A percentile compares a stretch with the other conserved stretches of the same genome.
These are phyloP conservation scores for Phaseolus lunatus DNA, from an alignment of 306 rosid species.

Conservation along the genomic window DNA sequence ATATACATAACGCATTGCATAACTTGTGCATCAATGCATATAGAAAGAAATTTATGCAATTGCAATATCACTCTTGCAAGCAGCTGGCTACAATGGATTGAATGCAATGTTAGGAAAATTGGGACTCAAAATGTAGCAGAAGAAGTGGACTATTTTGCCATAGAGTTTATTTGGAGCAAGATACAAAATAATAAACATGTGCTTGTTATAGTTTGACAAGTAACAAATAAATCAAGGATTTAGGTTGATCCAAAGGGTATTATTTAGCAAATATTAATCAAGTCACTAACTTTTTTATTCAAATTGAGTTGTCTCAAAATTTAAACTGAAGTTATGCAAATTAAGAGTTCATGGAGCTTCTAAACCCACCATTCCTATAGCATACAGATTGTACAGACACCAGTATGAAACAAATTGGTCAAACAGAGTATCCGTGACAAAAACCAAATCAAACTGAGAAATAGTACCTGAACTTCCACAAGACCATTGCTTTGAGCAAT, in stretches of 20 bases:
- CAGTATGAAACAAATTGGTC: background rate
- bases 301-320: constrained; percentile 19
- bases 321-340: background rate
- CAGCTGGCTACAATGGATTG: constrained; percentile 9
- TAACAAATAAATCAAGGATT: constrained; percentile 3
- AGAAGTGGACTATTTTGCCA: background rate
- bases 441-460: constrained; percentile 17
- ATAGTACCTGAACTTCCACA: constrained; percentile 81
- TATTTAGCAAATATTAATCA: background rate
- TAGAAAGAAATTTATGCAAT: background rate
- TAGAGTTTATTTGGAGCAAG: constrained; percentile 2
- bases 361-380: constrained; percentile 4
- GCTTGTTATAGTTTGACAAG: constrained; percentile 17
- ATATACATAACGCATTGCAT: background rate
- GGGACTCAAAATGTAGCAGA: background rate
- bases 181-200: background rate
- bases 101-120: background rate
- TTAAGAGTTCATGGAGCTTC: constrained; percentile 3
- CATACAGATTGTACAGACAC: constrained; percentile 7
- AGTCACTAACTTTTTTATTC: background rate
- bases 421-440: constrained; percentile 12
- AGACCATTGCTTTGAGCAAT: constrained; percentile 91
- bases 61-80: background rate
- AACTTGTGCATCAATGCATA: background rate
- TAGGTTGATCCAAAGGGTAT: background rate